Evolutionary conservation across 2,329 filamentous ascomycete species (phyloP).

Genomic region (Xylaria polymorpha): DNA sequence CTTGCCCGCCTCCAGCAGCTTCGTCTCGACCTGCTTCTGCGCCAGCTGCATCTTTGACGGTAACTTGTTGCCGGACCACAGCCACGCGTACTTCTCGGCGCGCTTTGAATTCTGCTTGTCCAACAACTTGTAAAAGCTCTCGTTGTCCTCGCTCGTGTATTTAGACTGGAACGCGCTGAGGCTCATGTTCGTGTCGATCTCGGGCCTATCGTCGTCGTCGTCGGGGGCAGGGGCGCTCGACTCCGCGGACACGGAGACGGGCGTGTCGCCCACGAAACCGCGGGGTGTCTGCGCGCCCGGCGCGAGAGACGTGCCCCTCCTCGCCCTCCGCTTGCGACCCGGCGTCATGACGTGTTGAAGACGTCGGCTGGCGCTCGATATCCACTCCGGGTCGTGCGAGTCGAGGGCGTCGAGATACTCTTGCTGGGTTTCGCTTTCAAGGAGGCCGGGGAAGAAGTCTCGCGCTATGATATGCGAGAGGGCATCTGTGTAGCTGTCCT

Average conservation of each 20-base stretch:
- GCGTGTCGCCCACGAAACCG: constrained; percentile 78
- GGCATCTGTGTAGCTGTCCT: constrained; percentile 91
- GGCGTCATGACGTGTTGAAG: constrained; percentile 86
- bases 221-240: constrained; percentile 52
- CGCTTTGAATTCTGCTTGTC: constrained; percentile 90
- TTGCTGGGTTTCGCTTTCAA: constrained; percentile 86
- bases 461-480: constrained; percentile 94
- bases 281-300: constrained; percentile 68
- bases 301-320: constrained; percentile 51
- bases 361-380: constrained; percentile 79
- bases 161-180: constrained; percentile 88
- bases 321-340: constrained; percentile 56
- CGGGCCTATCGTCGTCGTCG: constrained; percentile 55
- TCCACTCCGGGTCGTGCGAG: constrained; percentile 87
- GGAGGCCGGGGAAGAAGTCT: constrained; percentile 94
- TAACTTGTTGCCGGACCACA: constrained; percentile 90
- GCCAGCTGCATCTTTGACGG: constrained; percentile 80
- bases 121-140: constrained; percentile 91
- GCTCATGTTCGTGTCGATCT: constrained; percentile 80
- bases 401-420: constrained; percentile 94
- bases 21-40: constrained; percentile 71
- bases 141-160: constrained; percentile 98
- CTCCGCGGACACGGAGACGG: constrained; percentile 65
- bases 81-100: constrained; percentile 87
- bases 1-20: constrained; percentile 56